Evolutionary conservation across 768 basidiomycete species (phyloP).

Genomic region (Gymnopilus dilepis): DNA sequence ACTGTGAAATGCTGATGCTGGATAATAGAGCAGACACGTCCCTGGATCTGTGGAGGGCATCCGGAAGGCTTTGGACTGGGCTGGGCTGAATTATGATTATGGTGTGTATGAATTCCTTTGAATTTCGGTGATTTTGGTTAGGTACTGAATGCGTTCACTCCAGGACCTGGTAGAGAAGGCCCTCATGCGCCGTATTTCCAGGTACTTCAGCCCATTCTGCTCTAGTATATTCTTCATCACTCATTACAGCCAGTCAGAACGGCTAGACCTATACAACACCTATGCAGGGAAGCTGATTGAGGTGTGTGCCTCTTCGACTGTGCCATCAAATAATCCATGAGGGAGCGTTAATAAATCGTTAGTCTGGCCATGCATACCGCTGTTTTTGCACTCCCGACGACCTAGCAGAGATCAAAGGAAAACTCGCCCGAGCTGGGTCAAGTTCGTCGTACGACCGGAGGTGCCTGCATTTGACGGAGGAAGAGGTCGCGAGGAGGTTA

Average conservation of each 20-base stretch:
- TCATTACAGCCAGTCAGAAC: conserved; percentile 71
- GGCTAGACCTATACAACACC: conserved; percentile 80
- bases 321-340: too few relatives aligned
- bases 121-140: too few relatives aligned
- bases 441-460: conserved; percentile 86
- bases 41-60: conserved; percentile 87
- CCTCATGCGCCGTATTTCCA: conserved; percentile 88
- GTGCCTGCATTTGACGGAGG: conserved; percentile 85
- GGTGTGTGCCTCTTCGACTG: conserved; percentile 46
- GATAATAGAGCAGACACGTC: conserved; percentile 72
- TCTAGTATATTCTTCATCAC: background rate
- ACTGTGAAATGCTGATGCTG: background rate
- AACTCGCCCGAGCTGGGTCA: conserved; percentile 73
- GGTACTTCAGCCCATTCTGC: conserved; percentile 42
- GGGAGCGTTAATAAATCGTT: too few relatives aligned
- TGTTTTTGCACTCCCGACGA: conserved; percentile 90
- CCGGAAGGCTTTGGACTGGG: conserved; percentile 81
- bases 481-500: conserved; percentile 79
- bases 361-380: conserved; percentile 91
- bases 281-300: conserved; percentile 79
- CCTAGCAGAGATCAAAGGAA: conserved; percentile 69
- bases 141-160: background rate
- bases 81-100: conserved; percentile 89
- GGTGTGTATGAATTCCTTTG: conserved; percentile 57
- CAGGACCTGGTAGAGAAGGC: conserved; percentile 81